Evolutionary conservation across 2,329 filamentous ascomycete species (phyloP), one percentile per base, ranked within the genome.

Genomic region (Boeremia exigua): DNA sequence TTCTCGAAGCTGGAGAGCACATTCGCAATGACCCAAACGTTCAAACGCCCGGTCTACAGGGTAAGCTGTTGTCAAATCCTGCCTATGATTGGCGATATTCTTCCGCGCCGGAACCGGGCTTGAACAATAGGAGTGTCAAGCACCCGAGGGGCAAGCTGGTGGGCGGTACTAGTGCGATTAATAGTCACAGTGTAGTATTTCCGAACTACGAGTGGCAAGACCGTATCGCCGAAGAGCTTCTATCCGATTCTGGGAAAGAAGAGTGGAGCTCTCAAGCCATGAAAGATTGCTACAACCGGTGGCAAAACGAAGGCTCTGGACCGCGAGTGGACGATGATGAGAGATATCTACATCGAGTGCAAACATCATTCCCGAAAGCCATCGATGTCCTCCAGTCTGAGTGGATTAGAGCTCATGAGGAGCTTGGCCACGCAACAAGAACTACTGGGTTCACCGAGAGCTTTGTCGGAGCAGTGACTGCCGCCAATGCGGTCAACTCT

Each of bases 151-250:
- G 61, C 11, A 66, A 59, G 36, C 23, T 64, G 32, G 58, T 63
- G 2, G 61, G 63, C 6, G 63, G 59, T 17, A 64, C 46, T 25
- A 64, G 61, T 56, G 62, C 61, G 17, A 66, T 64, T 23, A 66
- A 66, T 33, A 62, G 59, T 34, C 63, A 64, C 10, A 66, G 61
- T 25, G 56, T 63, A 17, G 59, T 66, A 2, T 66, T 60, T 27
- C 61, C 61, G 4, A 64, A 60, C 15, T 28, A 49, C 15, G 61
- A 66, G 29, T 66, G 59, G 59, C 61, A 66, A 17, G 59, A 66
- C 43, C 59, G 59, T 34, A 2, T 66, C 0, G 63, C 58, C 19
- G 19, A 23, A 8, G 47, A 53, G 33, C 59, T 66, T 40, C 38
- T 66, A 2, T 37, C 43, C 12, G 48, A 52, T 11, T 15, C 40